Evolutionary conservation across 2,329 filamentous ascomycete genomes (phyloP), one percentile per base, ranked within the genome.

Genomic region (Neospermospora avenae): DNA sequence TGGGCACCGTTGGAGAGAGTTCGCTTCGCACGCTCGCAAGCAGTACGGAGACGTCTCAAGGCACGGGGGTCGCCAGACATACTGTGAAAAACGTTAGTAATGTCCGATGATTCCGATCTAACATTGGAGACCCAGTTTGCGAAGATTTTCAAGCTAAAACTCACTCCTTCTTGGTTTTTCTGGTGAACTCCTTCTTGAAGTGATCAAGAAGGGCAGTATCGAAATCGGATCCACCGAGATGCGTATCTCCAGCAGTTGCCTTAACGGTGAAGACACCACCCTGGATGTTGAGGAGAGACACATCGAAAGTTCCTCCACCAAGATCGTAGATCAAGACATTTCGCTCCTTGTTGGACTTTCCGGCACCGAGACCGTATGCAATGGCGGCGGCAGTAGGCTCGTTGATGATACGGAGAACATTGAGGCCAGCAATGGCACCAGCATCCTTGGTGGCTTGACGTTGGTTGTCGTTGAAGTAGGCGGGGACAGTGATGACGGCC

Each of bases 401-500:
- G 87, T 99, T 99, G 83, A 99, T 98, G 82, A 99, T 98, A 85
- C 95, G 93, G 78, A 99, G 93, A 71, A 99, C 92, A 81, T 98
- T 97, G 66, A 99, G 88, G 72, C 93, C 95, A 74, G 93, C 82
- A 75, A 99, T 99, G 77, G 93, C 90, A 88, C 95, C 95, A 69
- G 95, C 95, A 76, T 98, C 95, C 88, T 98, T 98, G 81, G 95
- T 99, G 69, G 95, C 91, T 82, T 98, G 95, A 81, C 95, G 90
- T 84, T 99, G 95, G 85, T 96, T 96, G 87, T 99, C 95, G 85
- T 98, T 98, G 91, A 99, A 99, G 86, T 99, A 99, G 76, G 95
- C 95, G 61, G 95, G 95, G 61, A 98, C 95, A 65, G 95, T 99
- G 79, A 99, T 93, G 77, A 99, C 95, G 68, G 95, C 95, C 87